Base-by-base conservation (phyloP, 805 yeast genomes). In the Zygoascus tannicola region DNA sequence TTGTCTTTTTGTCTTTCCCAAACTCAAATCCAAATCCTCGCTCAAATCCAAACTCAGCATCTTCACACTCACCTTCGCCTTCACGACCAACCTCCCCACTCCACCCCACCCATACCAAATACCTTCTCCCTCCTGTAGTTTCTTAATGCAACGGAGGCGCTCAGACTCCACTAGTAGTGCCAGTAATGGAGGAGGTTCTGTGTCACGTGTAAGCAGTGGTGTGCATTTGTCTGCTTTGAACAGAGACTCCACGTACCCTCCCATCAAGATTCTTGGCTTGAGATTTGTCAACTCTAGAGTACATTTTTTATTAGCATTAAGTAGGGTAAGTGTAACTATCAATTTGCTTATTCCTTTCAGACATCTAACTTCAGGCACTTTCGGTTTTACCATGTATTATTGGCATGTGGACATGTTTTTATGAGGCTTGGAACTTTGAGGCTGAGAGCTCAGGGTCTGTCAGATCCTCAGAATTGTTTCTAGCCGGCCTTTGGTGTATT, bases 401-500 rank as follows among this genome's bases (percentile, higher is more conserved):
- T 7, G 82, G 85, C 14, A 53, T 64, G 48, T 50, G 51, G 51
- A 48, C 45, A 12, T 68, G 69, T 46, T 48, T 67, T 8, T 43
- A 47, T 28, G 63, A 60, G 44, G 68, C 70, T 12, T 59, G 60
- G 56, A 36, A 40, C 23, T 48, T 55, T 16, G 44, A 50, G n/a
- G 45, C 51, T 43, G 51, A 52, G 22, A 57, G 56, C 43, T 56
- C 60, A 40, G 76, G 82, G 1, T 61, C 74, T 0, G 87, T 85
- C 0, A 66, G 87, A 33, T 74, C 85, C 0, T 77, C 88, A 0
- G 96, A 87, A 57, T 81, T 81, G 53, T 70, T 86, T 47, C 65
- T 87, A 47, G 82, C 94, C 3, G 88, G 88, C 0, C 60, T 90
- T n/a, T 90, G 97, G 97, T 85, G 96, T 59, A 56, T 83, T 3